Evolutionary conservation across 352 stramenopile species (phyloP).

Genomic region (Pythium grandisporangium): DNA sequence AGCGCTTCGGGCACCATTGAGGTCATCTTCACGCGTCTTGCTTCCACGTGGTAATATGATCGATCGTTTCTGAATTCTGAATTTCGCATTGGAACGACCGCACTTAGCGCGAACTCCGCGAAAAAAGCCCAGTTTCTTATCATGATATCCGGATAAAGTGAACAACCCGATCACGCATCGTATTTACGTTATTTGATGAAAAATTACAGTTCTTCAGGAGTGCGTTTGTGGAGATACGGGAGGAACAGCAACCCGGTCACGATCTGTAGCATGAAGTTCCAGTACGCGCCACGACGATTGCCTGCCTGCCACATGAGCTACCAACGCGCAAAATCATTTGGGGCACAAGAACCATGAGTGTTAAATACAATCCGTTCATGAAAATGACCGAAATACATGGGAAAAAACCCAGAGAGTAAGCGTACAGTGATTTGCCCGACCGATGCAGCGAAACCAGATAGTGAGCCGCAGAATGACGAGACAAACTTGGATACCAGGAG

Average conservation of each 20-base stretch:
- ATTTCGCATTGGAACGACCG: too few species aligned
- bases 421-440: slow-evolving; percentile 26
- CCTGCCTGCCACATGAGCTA: slow-evolving; percentile 14
- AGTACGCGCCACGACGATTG: slow-evolving; percentile 9
- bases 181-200: too few species aligned
- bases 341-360: not conserved
- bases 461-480: slow-evolving; percentile 27
- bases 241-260: slow-evolving; percentile 20
- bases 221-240: slow-evolving; percentile 21
- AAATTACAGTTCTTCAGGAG: too few species aligned
- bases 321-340: not conserved
- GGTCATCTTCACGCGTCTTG: too few species aligned
- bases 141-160: slow-evolving; percentile 2
- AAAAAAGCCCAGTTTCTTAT: too few species aligned
- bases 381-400: too few species aligned
- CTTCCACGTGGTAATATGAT: too few species aligned
- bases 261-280: slow-evolving; percentile 17
- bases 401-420: not conserved
- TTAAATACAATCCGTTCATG: not conserved
- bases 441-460: slow-evolving; percentile 20
- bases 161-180: too few species aligned
- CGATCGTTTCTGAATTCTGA: too few species aligned
- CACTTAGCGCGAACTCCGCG: not conserved
- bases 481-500: slow-evolving; percentile 31
- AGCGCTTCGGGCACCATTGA: slow-evolving; percentile 10